These are phyloP conservation scores for Rutstroemia sp. DNA, from an alignment of 2,329 filamentous ascomycete genomes.

Conservation along the genomic window DNA sequence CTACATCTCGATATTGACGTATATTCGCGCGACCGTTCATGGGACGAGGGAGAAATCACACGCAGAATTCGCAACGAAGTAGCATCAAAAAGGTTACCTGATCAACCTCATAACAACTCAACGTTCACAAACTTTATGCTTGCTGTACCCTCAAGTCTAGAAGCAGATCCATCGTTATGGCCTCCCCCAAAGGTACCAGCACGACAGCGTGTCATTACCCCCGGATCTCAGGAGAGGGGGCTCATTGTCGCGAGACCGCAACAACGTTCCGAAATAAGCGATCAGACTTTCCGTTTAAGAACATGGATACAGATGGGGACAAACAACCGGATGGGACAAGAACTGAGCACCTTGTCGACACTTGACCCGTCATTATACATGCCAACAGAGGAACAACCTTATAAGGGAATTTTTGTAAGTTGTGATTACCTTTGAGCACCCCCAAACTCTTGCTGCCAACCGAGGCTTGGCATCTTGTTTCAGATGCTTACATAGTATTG, in stretches of 20 bases:
- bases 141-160: background rate
- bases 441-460: background rate
- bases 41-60: background rate
- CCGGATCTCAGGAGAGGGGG: background rate
- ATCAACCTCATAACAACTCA: background rate
- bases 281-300: slow-evolving; percentile 65
- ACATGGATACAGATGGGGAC: slow-evolving; percentile 65
- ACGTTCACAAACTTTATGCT: background rate
- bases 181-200: slow-evolving; percentile 67
- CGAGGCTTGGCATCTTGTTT: background rate
- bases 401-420: slow-evolving; percentile 76
- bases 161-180: slow-evolving; percentile 47
- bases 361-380: slow-evolving; percentile 70
- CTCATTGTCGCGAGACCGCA: slow-evolving; percentile 34
- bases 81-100: background rate
- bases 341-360: slow-evolving; percentile 59
- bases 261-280: slow-evolving; percentile 52
- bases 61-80: background rate
- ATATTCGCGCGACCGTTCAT: background rate
- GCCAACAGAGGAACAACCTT: slow-evolving; percentile 72
- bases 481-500: background rate
- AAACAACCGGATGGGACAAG: slow-evolving; percentile 44
- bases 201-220: slow-evolving; percentile 30
- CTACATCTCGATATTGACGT: slow-evolving; percentile 42
- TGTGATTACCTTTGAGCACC: background rate